Conservation (phyloP, 352 stramenopile genomes). For the Phytophthora kernoviae region DNA sequence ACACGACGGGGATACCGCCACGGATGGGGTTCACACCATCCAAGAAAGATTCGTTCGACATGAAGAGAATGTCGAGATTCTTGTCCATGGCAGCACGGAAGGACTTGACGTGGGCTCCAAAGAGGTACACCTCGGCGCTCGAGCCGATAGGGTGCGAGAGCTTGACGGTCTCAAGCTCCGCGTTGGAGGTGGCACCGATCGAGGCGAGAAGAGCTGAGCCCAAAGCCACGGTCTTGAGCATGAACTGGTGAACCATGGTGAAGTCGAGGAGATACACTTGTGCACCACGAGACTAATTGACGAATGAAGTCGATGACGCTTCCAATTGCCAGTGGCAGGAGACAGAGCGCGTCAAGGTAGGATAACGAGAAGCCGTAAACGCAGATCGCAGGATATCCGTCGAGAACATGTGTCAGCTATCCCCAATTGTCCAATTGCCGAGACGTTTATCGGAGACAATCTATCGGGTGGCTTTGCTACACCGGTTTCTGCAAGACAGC, state of each 20-base stretch:
- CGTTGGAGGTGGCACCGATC: conserved; percentile 5
- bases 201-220: conserved; percentile 22
- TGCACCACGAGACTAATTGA: conserved; percentile 17
- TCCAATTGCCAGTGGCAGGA: background rate
- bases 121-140: conserved; percentile 59
- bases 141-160: conserved; percentile 59
- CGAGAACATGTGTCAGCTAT: background rate
- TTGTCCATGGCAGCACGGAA: conserved; percentile 35
- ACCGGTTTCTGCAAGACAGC: background rate
- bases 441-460: background rate
- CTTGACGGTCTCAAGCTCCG: conserved; percentile 52
- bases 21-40: conserved; percentile 85
- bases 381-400: background rate
- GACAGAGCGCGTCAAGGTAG: too few species aligned
- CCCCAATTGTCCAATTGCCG: background rate
- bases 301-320: conserved; percentile 8
- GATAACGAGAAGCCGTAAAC: background rate
- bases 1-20: conserved; percentile 88
- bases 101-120: conserved; percentile 72
- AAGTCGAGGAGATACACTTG: conserved; percentile 7
- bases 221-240: conserved; percentile 25
- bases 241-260: conserved; percentile 18
- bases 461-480: background rate
- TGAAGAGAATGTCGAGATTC: conserved; percentile 68
- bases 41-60: conserved; percentile 70